Conservation (phyloP, 805 yeast species). For the Ogataea neopini region DNA sequence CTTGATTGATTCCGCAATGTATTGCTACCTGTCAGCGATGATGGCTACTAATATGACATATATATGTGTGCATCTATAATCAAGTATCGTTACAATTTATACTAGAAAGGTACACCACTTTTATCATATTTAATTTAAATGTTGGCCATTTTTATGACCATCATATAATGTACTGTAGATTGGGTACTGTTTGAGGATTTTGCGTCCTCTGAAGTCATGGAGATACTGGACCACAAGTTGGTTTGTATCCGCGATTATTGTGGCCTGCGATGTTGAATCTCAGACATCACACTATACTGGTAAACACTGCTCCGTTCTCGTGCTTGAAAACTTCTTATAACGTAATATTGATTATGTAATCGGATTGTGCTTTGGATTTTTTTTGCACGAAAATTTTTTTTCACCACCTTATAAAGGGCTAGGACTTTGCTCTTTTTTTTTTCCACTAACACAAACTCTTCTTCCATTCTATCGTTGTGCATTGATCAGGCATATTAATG, state of each 20-base stretch:
- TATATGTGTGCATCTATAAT: slow-evolving; percentile 21
- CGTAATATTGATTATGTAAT: neutral
- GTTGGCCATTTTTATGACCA: neutral
- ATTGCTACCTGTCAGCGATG: slow-evolving; percentile 6
- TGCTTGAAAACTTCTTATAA: neutral
- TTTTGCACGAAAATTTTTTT: neutral
- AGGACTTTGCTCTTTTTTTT: neutral
- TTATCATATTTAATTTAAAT: neutral
- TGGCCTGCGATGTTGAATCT: no score
- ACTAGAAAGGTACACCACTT: slow-evolving; percentile 7
- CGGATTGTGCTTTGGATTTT: neutral
- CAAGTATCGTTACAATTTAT: slow-evolving; percentile 10
- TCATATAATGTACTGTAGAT: no score
- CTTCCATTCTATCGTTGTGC: neutral
- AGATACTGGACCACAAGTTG: no score
- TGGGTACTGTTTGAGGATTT: no score
- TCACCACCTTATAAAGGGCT: neutral
- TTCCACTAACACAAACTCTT: neutral
- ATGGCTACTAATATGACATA: slow-evolving; percentile 10
- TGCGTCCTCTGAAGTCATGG: no score
- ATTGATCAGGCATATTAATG: neutral
- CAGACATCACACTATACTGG: neutral
- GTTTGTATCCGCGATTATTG: no score
- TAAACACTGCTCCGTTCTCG: neutral
- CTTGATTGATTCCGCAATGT: slow-evolving; percentile 2